Evolutionary conservation across 139 green algal species (phyloP), one percentile per base, ranked within the genome.

Genomic region (Choricystis sp.): DNA sequence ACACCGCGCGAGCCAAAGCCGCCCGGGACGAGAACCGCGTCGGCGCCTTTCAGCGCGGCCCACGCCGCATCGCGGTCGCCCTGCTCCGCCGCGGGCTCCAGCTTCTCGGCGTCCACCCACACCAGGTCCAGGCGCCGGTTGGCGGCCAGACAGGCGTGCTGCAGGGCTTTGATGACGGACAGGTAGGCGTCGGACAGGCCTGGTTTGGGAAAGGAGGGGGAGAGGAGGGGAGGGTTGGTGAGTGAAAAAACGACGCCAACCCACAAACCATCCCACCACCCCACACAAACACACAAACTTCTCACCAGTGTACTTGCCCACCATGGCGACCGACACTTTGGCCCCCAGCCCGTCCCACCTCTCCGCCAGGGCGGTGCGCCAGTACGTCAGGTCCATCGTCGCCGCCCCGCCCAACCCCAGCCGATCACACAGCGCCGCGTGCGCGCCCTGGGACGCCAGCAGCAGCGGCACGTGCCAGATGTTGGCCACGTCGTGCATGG

Each of bases 291-390:
- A n/a, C n/a, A n/a, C n/a, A n/a, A n/a, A n/a, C n/a, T n/a, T n/a
- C n/a, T n/a, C n/a, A n/a, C n/a, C 86, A 14, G 89, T 97, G 80
- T 98, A 98, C 80, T 98, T 98, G 70, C 92, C 89, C 29, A 97
- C 88, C 79, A 98, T 84, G 2, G 84, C 85, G 55, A 98, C 96
- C 22, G 66, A 83, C 2, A 94, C 76, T 23, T 66, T 59, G 60
- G 40, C 29, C 2, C 24, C 68, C 49, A 89, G 65, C 31, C 24
- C 67, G 62, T 94, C 90, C 83, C 86, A 95, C 26, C 82, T 78
- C 63, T 94, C 79, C 19, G 90, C 90, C 9, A 94, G 69, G 19
- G 68, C 70, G 56, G 40, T 56, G 60, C 81, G 81, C 85, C 85
- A 92, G 25, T 63, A 14, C 23, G 61, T 63, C 27, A 89, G 74